Evolutionary conservation across 305 asterid genomes (phyloP), one percentile per base, ranked within the genome.

Genomic region (Salvia sclarea): DNA sequence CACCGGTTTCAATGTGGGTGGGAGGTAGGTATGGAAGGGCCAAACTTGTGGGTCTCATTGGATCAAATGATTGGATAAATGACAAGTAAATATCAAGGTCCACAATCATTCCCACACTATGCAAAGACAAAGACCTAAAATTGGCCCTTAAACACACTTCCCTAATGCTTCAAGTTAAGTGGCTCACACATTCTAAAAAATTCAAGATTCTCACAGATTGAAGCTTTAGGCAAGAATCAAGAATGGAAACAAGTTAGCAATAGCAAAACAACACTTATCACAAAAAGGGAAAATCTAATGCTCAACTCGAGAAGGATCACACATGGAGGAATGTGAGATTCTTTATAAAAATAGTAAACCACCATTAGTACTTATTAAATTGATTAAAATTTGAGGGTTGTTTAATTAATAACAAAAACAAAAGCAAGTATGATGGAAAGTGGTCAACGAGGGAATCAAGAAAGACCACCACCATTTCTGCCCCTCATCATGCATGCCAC

Each of bases 41-140:
- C 88, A 78, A 59, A 75, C 69, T 56, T 18, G 80, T 74, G 78
- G 79, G 85, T 71, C 69, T 71, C 69, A 78, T 75, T 73, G 69
- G 78, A 79, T 70, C 91, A 85, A 87, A 90, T 87, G 95, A 90
- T 90, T 90, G 89, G 89, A 70, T 71, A 70, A 71, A 69, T 67
- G 88, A 79, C 81, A 80, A 71, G 85, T 79, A 68, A 84, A 76
- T 61, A 67, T 81, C 84, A 85, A 30, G 70, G 81, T 52, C 89
- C 80, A 79, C 81, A 78, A 70, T 80, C 84, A 82, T 81, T 87
- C 86, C 65, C 69, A n/a, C 75, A 75, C 59, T 73, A 38, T 74
- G 69, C 78, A 69, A 64, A 35, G 75, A 76, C 80, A 66, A 63
- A 68, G 62, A 63, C 75, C 79, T 72, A 69, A 78, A 79, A 49